Conservation (phyloP, 257 asterid species). For the Nicotiana noctiflora region DNA sequence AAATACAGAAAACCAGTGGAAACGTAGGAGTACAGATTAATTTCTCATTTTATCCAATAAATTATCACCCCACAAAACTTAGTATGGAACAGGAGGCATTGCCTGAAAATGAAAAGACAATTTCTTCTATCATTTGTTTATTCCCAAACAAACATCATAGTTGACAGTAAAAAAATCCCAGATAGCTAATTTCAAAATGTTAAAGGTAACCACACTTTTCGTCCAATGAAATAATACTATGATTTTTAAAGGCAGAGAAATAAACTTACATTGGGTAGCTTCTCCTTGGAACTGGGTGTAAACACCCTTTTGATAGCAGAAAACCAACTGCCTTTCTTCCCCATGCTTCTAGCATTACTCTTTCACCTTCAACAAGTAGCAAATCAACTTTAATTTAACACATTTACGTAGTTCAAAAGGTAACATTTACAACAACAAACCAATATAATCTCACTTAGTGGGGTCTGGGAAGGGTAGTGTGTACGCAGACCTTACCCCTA, state of each 20-base stretch:
- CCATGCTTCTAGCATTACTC: conserved; percentile 85
- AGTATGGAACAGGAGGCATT: no score
- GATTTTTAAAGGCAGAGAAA: not conserved
- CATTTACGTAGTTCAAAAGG: not conserved
- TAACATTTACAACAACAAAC: no score
- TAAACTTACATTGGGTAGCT: conserved; percentile 48
- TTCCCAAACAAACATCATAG: no score
- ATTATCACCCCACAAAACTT: no score
- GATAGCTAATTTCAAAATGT: not conserved
- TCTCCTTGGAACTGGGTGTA: conserved; percentile 61
- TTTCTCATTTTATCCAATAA: no score
- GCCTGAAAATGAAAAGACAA: no score
- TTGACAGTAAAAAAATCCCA: not conserved
- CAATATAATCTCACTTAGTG: no score
- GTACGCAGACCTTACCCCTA: no score
- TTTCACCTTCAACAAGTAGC: conserved; percentile 31
- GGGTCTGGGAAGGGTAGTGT: no score
- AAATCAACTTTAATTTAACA: not conserved
- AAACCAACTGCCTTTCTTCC: conserved; percentile 96
- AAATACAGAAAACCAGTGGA: no score
- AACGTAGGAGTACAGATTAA: no score
- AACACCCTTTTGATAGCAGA: conserved; percentile 88
- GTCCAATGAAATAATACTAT: not conserved
- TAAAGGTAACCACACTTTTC: not conserved
- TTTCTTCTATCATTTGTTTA: no score